Evolutionary conservation across 2,329 filamentous ascomycete species (phyloP), one percentile per base, ranked within the genome.

Genomic region (Bipolaris oryzae): DNA sequence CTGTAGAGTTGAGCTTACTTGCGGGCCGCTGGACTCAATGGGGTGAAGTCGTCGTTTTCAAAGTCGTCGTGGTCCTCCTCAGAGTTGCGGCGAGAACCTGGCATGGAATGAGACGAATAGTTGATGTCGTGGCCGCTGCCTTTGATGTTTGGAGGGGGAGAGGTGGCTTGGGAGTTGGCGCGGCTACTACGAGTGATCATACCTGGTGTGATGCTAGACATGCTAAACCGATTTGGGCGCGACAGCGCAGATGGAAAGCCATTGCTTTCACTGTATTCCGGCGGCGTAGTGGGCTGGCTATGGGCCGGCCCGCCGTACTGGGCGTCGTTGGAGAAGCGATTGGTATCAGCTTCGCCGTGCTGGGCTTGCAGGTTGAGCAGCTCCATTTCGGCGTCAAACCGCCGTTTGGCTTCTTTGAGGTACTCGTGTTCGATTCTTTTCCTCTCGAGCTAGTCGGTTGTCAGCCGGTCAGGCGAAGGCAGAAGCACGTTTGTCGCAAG

Each of bases 241-340:
- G 91, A 92, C 73, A 95, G 90, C 64, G 90, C 87, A 69, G 87
- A 87, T 53, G 90, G 87, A 70, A 96, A 94, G 41, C 88, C 89
- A 60, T 86, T 87, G 57, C 85, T 86, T 49, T 96, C 92, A 67
- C 88, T 89, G 76, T 95, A 94, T 76, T 98, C 95, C 31, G 95
- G 95, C 20, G 95, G 95, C 20, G 95, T 99, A 1, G 95, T 97
- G 15, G 95, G 95, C 78, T 98, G 94, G 67, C 91, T 96, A 74
- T 96, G 91, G 5, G 67, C 67, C 21, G 67, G 67, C 69, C 93
- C 90, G 51, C 90, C 90, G 58, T 87, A 72, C n/a, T 66, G 64
- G 35, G 96, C 83, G 66, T 95, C 90, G 67, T 92, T 88, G 70
- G 92, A 89, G 80, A 98, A 90, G 74, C 91, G 88, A 55, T 89